Conservation (phyloP, 345 rosid species). For the Eucalyptus regnans region DNA sequence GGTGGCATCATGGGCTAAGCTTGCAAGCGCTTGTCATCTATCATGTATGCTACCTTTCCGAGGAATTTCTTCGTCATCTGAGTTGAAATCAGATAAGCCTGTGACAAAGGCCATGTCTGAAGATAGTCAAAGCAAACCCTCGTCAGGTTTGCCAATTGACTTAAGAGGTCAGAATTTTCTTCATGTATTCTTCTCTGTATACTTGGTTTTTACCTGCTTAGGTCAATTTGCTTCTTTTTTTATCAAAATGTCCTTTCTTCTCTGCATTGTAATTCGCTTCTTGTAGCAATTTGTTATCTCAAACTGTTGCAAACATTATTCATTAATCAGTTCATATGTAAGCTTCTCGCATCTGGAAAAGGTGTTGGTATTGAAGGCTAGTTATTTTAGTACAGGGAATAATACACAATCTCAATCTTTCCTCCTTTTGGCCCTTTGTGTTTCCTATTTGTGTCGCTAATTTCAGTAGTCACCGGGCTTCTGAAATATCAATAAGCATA, state of each 20-base stretch:
- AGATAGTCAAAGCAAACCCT: constrained; percentile 33
- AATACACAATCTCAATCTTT: not conserved
- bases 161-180: constrained; percentile 44
- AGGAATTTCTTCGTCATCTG: constrained; percentile 13
- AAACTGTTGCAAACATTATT: not conserved
- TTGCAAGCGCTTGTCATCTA: constrained; percentile 31
- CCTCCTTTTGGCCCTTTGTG: not conserved
- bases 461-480: not conserved
- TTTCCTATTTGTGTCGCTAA: not conserved
- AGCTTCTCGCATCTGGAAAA: not conserved
- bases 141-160: constrained; percentile 70
- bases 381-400: not conserved
- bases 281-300: not conserved
- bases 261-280: not conserved
- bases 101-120: constrained; percentile 41
- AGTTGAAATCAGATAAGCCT: constrained; percentile 18
- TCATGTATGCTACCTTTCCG: constrained; percentile 28
- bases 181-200: not conserved
- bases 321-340: not conserved
- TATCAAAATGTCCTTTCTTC: not conserved
- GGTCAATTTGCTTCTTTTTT: not conserved
- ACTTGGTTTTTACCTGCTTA: not conserved
- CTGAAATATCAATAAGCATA: not conserved
- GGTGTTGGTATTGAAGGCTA: not conserved
- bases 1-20: constrained; percentile 36